Percentiles rank a stretch among this genome's conserved stretches.
These are phyloP conservation scores for Leccinum sublutescens DNA, from an alignment of 768 basidiomycete genomes.

Conservation along the genomic window DNA sequence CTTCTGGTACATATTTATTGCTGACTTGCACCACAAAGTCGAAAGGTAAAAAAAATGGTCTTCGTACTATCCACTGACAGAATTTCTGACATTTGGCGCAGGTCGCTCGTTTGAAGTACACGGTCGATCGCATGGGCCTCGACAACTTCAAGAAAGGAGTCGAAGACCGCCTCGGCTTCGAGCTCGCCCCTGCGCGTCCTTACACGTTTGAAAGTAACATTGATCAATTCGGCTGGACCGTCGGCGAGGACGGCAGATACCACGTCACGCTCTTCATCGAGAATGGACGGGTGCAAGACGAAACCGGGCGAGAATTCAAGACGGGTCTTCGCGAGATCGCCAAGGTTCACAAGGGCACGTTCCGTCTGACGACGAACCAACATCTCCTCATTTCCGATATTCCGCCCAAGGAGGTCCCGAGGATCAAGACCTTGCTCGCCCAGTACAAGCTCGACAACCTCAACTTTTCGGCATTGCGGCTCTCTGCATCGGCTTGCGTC, in stretches of 20 bases:
- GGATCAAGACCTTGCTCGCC: slow-evolving; percentile 75
- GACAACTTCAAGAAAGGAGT: slow-evolving; percentile 86
- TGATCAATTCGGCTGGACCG: slow-evolving; percentile 94
- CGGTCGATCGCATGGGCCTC: slow-evolving; percentile 93
- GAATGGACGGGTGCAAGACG: slow-evolving; percentile 96
- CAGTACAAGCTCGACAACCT: slow-evolving; percentile 92
- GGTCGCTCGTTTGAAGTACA: slow-evolving; percentile 95
- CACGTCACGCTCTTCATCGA: slow-evolving; percentile 96
- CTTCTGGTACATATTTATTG: not conserved
- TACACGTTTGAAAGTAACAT: slow-evolving; percentile 86
- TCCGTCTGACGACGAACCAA: slow-evolving; percentile 94
- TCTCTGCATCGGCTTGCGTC: slow-evolving; percentile 95
- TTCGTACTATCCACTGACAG: not conserved
- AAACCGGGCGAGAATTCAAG: slow-evolving; percentile 88
- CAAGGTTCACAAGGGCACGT: slow-evolving; percentile 88
- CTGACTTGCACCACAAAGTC: slow-evolving; percentile 36
- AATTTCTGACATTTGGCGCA: slow-evolving; percentile 27
- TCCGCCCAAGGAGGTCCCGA: slow-evolving; percentile 62
- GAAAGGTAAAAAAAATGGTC: slow-evolving; percentile 44
- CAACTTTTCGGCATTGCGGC: slow-evolving; percentile 69
- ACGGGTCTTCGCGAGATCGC: slow-evolving; percentile 91
- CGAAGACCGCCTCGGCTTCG: slow-evolving; percentile 82
- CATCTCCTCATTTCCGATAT: slow-evolving; percentile 89
- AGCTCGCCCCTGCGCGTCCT: slow-evolving; percentile 67
- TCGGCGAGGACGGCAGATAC: slow-evolving; percentile 81